Conservation (phyloP, 257 asterid species). For the Datura wrightii region DNA sequence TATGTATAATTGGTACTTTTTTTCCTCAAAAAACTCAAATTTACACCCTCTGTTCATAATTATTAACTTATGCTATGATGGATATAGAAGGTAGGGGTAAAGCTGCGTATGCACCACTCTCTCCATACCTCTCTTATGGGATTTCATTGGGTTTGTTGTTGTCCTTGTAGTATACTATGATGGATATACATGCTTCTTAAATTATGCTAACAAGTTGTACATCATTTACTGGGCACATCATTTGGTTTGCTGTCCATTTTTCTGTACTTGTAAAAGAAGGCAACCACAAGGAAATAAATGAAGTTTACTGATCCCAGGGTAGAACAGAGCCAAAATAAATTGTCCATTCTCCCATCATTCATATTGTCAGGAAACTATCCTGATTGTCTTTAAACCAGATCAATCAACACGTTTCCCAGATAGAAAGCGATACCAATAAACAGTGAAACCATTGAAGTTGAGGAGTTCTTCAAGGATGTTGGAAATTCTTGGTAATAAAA, state of each 20-base stretch:
- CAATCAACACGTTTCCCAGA: constrained; percentile 39
- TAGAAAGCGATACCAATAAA: constrained; percentile 43
- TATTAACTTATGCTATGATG: no score
- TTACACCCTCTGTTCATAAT: no score
- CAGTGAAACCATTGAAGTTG: constrained; percentile 43
- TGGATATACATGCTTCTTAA: background rate
- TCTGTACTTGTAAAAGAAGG: constrained; percentile 40
- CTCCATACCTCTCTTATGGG: no score
- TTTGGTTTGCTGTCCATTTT: constrained; percentile 25
- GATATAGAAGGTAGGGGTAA: no score
- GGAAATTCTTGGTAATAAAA: constrained; percentile 52
- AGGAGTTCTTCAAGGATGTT: constrained; percentile 40
- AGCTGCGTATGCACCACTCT: no score
- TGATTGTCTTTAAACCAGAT: constrained; percentile 46
- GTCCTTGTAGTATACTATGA: background rate
- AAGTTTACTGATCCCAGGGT: constrained; percentile 54
- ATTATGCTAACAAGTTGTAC: background rate
- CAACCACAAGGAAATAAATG: constrained; percentile 55
- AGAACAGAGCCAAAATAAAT: constrained; percentile 70
- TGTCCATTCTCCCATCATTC: constrained; percentile 67
- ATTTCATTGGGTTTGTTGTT: no score
- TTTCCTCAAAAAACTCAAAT: no score
- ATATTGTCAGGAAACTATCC: constrained; percentile 73
- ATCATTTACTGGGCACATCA: constrained; percentile 6
- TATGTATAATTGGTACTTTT: no score